phyloP scores from a whole-genome alignment of 306 rosid species.

The Dryas octopetala region DNA sequence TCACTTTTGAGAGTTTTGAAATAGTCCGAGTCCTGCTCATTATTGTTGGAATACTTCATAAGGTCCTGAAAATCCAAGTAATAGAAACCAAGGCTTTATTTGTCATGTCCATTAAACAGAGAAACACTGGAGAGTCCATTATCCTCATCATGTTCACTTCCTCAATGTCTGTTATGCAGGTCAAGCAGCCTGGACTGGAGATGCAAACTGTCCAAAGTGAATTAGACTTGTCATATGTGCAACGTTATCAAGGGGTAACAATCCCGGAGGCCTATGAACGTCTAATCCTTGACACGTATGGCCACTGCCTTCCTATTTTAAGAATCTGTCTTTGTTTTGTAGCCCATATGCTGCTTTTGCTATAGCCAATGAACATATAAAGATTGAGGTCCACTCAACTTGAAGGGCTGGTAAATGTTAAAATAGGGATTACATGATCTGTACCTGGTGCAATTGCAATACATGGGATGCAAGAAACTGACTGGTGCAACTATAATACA shows the following conservation, averaged over 20 bases:
- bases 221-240: constrained; percentile 82
- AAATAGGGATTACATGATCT: too few species aligned
- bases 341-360: constrained; percentile 13
- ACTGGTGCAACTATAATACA: too few species aligned
- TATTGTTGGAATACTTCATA: background rate
- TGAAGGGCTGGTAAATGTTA: background rate
- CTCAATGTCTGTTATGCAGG: constrained; percentile 45
- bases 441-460: too few species aligned
- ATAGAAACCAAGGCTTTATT: background rate
- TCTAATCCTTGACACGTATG: constrained; percentile 95
- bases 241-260: constrained; percentile 74
- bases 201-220: constrained; percentile 88
- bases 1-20: background rate
- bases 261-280: constrained; percentile 99
- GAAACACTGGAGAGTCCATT: background rate
- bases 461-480: too few species aligned
- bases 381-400: background rate
- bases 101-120: background rate
- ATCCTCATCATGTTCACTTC: background rate
- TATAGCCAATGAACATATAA: background rate
- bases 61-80: background rate
- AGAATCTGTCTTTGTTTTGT: background rate
- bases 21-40: background rate
- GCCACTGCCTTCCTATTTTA: constrained; percentile 18
- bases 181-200: constrained; percentile 96